Evolutionary conservation across 108 stramenopile genomes (phyloP), one percentile per base, ranked within the genome.

Genomic region (Stephanodiscus triporus): DNA sequence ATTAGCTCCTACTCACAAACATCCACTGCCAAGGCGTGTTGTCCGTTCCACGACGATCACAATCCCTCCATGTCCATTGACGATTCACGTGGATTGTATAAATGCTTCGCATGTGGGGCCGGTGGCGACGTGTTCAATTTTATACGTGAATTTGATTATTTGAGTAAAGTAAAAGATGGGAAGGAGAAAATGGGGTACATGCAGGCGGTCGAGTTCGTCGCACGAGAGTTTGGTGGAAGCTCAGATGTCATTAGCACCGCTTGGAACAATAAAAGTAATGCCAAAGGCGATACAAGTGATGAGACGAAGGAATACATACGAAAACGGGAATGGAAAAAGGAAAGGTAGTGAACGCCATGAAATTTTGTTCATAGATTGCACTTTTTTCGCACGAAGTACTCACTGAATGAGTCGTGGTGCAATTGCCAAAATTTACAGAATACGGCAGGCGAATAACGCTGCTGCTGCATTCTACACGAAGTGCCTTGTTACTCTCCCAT

Each of bases 71-170:
- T 97, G 70, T 83, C 72, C 24, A 86, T 98, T 54, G 92, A 93
- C 51, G 83, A 87, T 22, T 76, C 78, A 5, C 75, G 89, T 43
- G 90, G 90, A 51, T 77, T 94, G 9, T 98, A 90, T 85, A 95
- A 95, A 62, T 98, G 97, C 71, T 98, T 98, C 76, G 83, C 90
- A 8, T 98, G 97, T 75, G 95, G 94, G n/a, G 95, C 93, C 11
- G 90, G 92, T 34, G 97, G 97, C 6, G 91, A 96, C 72, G 88
- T 93, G 19, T 90, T 97, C 70, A 87, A 80, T 22, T 97, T 98
- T 72, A 88, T 95, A 55, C 72, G 85, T 24, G 84, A 94, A 66
- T 91, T 89, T 63, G 79, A 88, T 53, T 65, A 68, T 68, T 50
- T 83, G 17, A 55, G 27, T 63, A 43, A 66, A 42, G 48, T n/a